These are phyloP conservation scores for Phialemoniopsis sp. DNA, from an alignment of 2,329 filamentous ascomycete species.

Conservation along the genomic window DNA sequence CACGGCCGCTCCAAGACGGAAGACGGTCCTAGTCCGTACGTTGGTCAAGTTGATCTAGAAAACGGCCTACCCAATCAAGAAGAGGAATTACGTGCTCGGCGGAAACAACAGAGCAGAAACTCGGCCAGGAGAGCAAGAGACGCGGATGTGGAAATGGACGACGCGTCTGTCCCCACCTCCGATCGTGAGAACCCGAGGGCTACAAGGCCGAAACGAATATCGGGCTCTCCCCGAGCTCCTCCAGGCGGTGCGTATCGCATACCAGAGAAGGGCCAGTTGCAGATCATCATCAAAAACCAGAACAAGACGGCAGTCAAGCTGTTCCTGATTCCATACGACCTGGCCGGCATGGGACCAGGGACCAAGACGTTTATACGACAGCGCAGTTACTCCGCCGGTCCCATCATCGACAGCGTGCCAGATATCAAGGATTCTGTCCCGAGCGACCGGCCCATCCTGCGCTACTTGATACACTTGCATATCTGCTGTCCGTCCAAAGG, in stretches of 20 bases:
- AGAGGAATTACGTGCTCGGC: slow-evolving; percentile 40
- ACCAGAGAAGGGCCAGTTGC: slow-evolving; percentile 86
- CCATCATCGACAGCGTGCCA: slow-evolving; percentile 63
- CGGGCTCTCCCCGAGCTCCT: slow-evolving; percentile 52
- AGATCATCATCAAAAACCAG: slow-evolving; percentile 96
- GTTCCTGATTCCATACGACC: slow-evolving; percentile 89
- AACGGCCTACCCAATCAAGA: slow-evolving; percentile 61
- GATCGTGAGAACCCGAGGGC: slow-evolving; percentile 1
- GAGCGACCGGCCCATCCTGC: slow-evolving; percentile 64
- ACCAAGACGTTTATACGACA: slow-evolving; percentile 96
- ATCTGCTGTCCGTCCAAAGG: slow-evolving; percentile 84
- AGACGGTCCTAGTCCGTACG: slow-evolving; percentile 92
- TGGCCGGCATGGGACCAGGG: slow-evolving; percentile 86
- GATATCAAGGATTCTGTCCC: slow-evolving; percentile 16
- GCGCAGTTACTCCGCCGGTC: slow-evolving; percentile 84
- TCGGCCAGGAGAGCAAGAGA: slow-evolving; percentile 28
- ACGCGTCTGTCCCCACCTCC: slow-evolving; percentile 7
- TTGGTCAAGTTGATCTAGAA: slow-evolving; percentile 87
- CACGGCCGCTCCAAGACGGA: slow-evolving; percentile 61
- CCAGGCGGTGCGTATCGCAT: slow-evolving; percentile 91
- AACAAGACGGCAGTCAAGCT: slow-evolving; percentile 98
- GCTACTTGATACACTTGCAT: slow-evolving; percentile 89
- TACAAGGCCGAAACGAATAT: slow-evolving; percentile 46
- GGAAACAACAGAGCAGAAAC: slow-evolving; percentile 42
- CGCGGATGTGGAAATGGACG: slow-evolving; percentile 17